phyloP scores from a whole-genome alignment of 805 yeast genomes.

The Kluyveromyces dobzhanskii region DNA sequence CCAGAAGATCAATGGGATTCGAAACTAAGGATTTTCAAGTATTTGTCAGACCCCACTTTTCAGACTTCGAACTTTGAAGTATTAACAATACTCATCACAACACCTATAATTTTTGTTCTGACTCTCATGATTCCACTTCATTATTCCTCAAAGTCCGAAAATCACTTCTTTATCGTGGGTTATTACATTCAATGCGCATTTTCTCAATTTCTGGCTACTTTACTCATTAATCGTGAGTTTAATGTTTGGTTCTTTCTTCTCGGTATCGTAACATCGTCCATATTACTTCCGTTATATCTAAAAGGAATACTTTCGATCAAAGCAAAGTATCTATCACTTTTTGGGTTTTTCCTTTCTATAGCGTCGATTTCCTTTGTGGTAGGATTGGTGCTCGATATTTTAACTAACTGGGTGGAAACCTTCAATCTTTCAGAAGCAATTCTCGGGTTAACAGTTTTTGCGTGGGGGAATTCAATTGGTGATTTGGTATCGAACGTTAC shows the following conservation, averaged over 20 bases:
- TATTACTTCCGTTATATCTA: neutral
- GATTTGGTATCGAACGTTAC: conserved; percentile 80
- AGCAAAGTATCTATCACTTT: conserved; percentile 20
- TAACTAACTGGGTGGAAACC: conserved; percentile 53
- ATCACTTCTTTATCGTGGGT: neutral
- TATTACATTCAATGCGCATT: conserved; percentile 4
- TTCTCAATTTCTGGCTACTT: neutral
- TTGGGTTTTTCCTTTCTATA: conserved; percentile 63
- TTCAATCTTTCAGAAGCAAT: conserved; percentile 65
- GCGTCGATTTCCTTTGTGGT: conserved; percentile 48
- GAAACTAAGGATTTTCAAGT: conserved; percentile 8
- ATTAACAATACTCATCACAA: conserved; percentile 14
- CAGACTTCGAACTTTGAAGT: conserved; percentile 12
- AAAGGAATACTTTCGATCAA: neutral
- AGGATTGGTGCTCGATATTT: conserved; percentile 43
- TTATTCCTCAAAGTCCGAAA: neutral
- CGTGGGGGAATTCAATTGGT: conserved; percentile 88
- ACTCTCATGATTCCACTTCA: conserved; percentile 14
- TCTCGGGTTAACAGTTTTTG: conserved; percentile 80
- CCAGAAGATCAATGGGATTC: conserved; percentile 7
- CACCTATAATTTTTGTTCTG: conserved; percentile 16
- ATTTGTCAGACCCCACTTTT: conserved; percentile 7
- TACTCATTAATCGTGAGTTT: neutral
- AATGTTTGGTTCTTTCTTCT: neutral
- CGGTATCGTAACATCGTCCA: neutral